phyloP scores from a whole-genome alignment of 2,329 filamentous ascomycete species.

The Pseudomassariella vexata region DNA sequence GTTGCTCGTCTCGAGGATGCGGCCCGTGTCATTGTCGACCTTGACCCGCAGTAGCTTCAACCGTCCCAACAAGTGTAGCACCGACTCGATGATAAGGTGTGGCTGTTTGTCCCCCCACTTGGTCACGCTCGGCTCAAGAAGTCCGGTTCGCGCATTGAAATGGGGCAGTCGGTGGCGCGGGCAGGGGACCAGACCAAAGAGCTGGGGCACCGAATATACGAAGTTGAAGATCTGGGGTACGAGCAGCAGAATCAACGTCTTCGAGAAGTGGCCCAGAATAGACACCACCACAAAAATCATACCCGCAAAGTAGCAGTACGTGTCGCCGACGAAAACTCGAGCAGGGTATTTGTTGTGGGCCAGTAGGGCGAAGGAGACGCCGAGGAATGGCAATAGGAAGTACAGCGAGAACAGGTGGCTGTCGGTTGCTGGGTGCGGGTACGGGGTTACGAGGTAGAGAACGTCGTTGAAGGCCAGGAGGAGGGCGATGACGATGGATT shows the following conservation, averaged over 20 bases:
- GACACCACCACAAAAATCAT: conserved; percentile 98
- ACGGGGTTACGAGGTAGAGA: conserved; percentile 77
- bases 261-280: conserved; percentile 96
- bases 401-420: conserved; percentile 95
- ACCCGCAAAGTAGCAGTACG: conserved; percentile 98
- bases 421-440: conserved; percentile 90
- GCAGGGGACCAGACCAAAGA: conserved; percentile 86
- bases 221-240: conserved; percentile 97
- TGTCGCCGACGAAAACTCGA: conserved; percentile 93
- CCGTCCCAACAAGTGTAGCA: conserved; percentile 62
- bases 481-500: conserved; percentile 83
- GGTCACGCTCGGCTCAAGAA: conserved; percentile 82
- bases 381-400: conserved; percentile 88
- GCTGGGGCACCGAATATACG: conserved; percentile 83
- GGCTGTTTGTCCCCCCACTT: conserved; percentile 70
- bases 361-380: conserved; percentile 80
- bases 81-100: conserved; percentile 52
- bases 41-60: conserved; percentile 64
- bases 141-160: conserved; percentile 78
- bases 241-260: conserved; percentile 86
- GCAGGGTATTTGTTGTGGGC: conserved; percentile 95
- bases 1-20: conserved; percentile 77
- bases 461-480: conserved; percentile 82
- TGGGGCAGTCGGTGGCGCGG: conserved; percentile 85
- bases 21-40: conserved; percentile 56